These are phyloP conservation scores for Diaporthe nobilis DNA, from an alignment of 2,329 filamentous ascomycete genomes.

Conservation along the genomic window DNA sequence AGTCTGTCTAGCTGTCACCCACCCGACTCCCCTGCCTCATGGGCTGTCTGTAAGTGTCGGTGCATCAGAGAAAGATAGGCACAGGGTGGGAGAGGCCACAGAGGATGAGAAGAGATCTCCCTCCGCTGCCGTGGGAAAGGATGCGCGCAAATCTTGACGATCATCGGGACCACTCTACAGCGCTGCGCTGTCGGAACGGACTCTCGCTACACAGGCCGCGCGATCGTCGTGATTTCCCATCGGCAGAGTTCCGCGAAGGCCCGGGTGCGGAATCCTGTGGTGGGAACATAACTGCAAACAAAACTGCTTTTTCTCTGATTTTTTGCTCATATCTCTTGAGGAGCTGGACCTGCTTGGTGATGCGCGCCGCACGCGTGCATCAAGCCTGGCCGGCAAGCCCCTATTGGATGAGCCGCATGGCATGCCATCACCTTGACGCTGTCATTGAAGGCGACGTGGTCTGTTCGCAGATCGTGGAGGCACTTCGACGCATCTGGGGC, in stretches of 20 bases:
- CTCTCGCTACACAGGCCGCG: constrained; percentile 6
- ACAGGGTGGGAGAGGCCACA: neutral
- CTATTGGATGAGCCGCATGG: constrained; percentile 14
- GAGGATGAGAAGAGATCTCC: neutral
- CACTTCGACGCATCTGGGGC: neutral
- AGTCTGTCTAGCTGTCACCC: neutral
- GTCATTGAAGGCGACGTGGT: neutral
- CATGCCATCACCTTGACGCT: neutral
- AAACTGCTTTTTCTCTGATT: constrained; percentile 10
- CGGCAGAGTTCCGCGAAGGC: constrained; percentile 32
- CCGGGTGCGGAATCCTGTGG: constrained; percentile 14
- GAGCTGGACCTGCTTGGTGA: constrained; percentile 9
- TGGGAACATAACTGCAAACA: constrained; percentile 2
- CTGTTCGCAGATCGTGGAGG: constrained; percentile 25
- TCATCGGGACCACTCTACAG: constrained; percentile 23
- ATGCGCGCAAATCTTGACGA: constrained; percentile 24
- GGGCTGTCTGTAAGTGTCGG: neutral
- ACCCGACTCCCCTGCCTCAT: neutral
- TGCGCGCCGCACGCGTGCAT: constrained; percentile 8
- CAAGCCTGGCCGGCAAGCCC: constrained; percentile 20
- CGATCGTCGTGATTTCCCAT: constrained; percentile 24
- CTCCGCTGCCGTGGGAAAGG: constrained; percentile 11
- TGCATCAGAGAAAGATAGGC: neutral
- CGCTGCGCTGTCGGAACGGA: constrained; percentile 30
- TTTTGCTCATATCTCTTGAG: neutral